Evolutionary conservation across 2,329 filamentous ascomycete species (phyloP).

Genomic region (Paracamarosporium sp.): DNA sequence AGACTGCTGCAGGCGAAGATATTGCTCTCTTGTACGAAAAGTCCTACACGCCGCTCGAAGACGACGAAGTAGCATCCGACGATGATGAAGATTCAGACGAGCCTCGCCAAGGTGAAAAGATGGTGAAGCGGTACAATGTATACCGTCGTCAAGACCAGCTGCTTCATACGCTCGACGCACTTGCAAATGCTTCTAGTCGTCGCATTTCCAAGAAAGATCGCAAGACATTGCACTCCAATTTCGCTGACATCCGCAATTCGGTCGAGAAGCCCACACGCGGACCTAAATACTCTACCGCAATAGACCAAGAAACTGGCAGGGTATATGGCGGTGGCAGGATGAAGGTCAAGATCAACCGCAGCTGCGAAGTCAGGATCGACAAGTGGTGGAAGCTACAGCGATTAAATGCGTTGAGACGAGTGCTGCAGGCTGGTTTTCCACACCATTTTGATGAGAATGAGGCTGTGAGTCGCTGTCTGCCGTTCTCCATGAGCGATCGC

Average conservation of each 20-base stretch:
- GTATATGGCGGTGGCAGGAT: constrained; percentile 67
- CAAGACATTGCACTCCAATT: constrained; percentile 70
- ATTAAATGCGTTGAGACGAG: constrained; percentile 65
- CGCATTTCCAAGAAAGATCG: constrained; percentile 71
- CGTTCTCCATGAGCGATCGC: constrained; percentile 35
- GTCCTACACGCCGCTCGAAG: constrained; percentile 64
- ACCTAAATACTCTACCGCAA: constrained; percentile 69
- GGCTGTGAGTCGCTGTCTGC: constrained; percentile 38
- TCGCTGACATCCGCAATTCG: constrained; percentile 70
- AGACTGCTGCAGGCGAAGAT: constrained; percentile 78
- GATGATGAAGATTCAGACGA: constrained; percentile 53
- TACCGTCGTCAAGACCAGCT: constrained; percentile 70
- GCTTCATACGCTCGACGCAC: constrained; percentile 63
- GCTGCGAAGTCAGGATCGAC: constrained; percentile 69
- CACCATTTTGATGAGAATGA: constrained; percentile 48
- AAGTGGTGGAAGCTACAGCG: constrained; percentile 77
- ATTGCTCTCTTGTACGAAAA: constrained; percentile 86
- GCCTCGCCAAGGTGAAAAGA: constrained; percentile 31
- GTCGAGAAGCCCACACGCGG: constrained; percentile 72
- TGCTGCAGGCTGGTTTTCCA: constrained; percentile 57
- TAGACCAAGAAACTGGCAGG: constrained; percentile 65
- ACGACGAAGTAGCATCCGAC: constrained; percentile 61
- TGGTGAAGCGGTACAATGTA: constrained; percentile 70
- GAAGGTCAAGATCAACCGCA: constrained; percentile 63
- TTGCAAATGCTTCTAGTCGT: constrained; percentile 67